These are phyloP conservation scores for Phytophthora rubi DNA, from an alignment of 352 stramenopile genomes.

Conservation along the genomic window DNA sequence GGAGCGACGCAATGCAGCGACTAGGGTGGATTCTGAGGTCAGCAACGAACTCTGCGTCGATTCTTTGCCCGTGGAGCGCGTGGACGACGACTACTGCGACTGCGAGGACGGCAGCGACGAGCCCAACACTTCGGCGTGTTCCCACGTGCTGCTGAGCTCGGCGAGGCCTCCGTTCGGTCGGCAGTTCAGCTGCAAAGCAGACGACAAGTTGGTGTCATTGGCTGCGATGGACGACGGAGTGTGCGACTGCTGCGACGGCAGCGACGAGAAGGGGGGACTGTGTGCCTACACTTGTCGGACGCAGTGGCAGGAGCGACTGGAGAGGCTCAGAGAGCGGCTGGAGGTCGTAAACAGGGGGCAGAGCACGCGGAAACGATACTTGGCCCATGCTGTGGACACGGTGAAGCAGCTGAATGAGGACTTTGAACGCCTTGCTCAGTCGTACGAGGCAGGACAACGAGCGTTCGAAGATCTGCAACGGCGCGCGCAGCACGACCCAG, in stretches of 20 bases:
- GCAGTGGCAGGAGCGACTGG: conserved; percentile 29
- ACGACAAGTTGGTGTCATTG: conserved; percentile 45
- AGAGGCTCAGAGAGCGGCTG: conserved; percentile 28
- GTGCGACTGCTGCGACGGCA: conserved; percentile 98
- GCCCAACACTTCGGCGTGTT: conserved; percentile 82
- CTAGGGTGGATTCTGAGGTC: neutral
- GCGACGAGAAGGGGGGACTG: conserved; percentile 77
- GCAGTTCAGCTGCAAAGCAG: conserved; percentile 49
- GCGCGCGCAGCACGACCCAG: conserved; percentile 30
- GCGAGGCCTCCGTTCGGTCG: conserved; percentile 9
- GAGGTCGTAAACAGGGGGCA: conserved; percentile 33
- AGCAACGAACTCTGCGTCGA: conserved; percentile 37
- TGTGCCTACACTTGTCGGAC: conserved; percentile 55
- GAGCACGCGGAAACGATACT: conserved; percentile 34
- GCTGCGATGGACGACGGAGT: conserved; percentile 92
- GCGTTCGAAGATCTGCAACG: conserved; percentile 39
- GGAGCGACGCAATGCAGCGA: neutral
- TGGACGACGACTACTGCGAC: conserved; percentile 96
- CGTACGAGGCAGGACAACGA: conserved; percentile 29
- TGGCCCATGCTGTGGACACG: conserved; percentile 25
- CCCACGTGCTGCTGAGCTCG: conserved; percentile 40
- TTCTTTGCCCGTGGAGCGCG: conserved; percentile 32
- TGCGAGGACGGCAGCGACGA: conserved; percentile 93
- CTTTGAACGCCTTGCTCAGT: conserved; percentile 37
- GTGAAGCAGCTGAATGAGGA: conserved; percentile 36